Percentiles rank a stretch among this genome's conserved stretches.
phyloP scores from a whole-genome alignment of 345 rosid genomes.

The Populus nigra region DNA sequence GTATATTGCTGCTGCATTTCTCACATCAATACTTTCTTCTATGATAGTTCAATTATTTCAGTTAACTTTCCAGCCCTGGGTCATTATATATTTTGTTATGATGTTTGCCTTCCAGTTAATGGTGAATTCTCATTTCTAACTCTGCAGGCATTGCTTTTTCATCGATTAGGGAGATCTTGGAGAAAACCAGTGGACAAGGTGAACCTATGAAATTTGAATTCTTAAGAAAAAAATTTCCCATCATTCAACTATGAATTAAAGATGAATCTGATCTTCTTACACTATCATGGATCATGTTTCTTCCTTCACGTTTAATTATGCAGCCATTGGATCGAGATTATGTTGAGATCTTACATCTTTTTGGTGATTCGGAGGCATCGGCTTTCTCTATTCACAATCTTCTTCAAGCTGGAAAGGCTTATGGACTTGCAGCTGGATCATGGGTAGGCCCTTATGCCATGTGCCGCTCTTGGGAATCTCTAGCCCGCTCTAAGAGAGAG shows the following conservation, averaged over 20 bases:
- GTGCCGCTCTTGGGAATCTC: slow-evolving; percentile 84
- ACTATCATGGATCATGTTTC: not conserved
- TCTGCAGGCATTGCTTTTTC: slow-evolving; percentile 77
- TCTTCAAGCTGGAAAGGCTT: slow-evolving; percentile 62
- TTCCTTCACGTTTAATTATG: slow-evolving; percentile 14
- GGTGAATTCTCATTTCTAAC: slow-evolving; percentile 9
- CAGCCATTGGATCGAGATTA: slow-evolving; percentile 68
- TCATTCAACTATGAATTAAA: not conserved
- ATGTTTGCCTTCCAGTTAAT: not conserved
- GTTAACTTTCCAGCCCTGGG: not conserved
- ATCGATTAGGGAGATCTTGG: slow-evolving; percentile 88
- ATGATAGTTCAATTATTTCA: not conserved
- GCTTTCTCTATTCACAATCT: slow-evolving; percentile 88
- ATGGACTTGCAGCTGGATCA: slow-evolving; percentile 95
- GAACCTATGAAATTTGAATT: slow-evolving; percentile 5
- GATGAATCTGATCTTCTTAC: not conserved
- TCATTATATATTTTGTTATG: not conserved
- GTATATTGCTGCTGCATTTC: slow-evolving; percentile 24
- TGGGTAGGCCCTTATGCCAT: slow-evolving; percentile 98
- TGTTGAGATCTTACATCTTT: slow-evolving; percentile 66
- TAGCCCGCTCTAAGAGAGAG: slow-evolving; percentile 51
- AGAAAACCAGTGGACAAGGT: slow-evolving; percentile 61
- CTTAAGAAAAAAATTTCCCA: not conserved
- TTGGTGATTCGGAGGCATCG: slow-evolving; percentile 69
- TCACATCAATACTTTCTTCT: not conserved